Conservation (phyloP, 1,284 basidiomycete genomes). For the Agaricales sp. region DNA sequence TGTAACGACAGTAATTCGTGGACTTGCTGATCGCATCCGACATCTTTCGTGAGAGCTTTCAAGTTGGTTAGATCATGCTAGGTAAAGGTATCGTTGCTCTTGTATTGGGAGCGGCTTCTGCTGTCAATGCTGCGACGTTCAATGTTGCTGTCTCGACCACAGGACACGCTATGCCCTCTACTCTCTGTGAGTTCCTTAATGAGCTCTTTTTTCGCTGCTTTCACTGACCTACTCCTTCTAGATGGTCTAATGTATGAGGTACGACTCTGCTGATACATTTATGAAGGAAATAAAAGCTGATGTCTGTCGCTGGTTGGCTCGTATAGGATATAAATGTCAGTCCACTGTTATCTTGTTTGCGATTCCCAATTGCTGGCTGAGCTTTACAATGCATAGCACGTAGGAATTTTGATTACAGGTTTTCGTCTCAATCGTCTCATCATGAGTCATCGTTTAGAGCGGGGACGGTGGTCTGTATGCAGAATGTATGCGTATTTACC, state of each 20-base stretch:
- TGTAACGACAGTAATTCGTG: too few relatives aligned
- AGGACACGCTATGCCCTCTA: neutral
- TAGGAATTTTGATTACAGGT: too few relatives aligned
- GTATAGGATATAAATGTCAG: neutral
- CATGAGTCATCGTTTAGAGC: constrained; percentile 24
- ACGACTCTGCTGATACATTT: neutral
- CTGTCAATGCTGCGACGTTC: neutral
- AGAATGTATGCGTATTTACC: too few relatives aligned
- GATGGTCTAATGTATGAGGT: neutral
- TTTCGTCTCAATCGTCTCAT: too few relatives aligned
- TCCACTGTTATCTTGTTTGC: too few relatives aligned
- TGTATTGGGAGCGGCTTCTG: neutral
- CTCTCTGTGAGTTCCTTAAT: neutral
- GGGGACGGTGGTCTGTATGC: constrained; percentile 52
- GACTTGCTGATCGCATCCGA: too few relatives aligned
- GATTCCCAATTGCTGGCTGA: too few relatives aligned
- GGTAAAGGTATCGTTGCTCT: too few relatives aligned
- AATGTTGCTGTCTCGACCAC: neutral
- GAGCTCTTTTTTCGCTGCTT: neutral
- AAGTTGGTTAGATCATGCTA: too few relatives aligned
- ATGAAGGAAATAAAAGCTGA: neutral
- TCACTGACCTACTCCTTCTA: neutral
- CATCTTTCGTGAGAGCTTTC: too few relatives aligned
- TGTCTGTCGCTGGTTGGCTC: neutral
- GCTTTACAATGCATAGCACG: neutral